A percentile compares a stretch with the other conserved stretches of the same genome.
These are phyloP conservation scores for Aspergillus piperis DNA, from an alignment of 2,329 filamentous ascomycete genomes.

Conservation along the genomic window DNA sequence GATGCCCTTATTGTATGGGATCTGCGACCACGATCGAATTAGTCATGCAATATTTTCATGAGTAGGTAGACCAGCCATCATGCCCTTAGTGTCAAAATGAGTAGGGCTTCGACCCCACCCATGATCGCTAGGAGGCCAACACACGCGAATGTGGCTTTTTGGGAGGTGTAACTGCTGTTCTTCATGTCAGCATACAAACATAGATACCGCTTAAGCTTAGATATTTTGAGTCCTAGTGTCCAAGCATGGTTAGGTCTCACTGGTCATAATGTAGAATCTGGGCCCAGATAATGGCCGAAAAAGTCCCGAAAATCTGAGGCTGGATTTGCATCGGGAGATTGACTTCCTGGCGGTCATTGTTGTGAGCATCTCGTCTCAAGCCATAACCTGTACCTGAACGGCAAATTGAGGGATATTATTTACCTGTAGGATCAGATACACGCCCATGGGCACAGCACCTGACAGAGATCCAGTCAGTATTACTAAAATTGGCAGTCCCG, in stretches of 20 bases:
- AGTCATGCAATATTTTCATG: not conserved
- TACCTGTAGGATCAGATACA: not conserved
- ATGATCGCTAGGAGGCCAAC: not conserved
- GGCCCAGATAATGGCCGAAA: not conserved
- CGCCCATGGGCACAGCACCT: not conserved
- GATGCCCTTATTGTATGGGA: not conserved
- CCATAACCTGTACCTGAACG: no score
- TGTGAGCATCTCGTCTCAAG: no score
- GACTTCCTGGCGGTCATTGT: not conserved
- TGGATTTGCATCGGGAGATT: not conserved
- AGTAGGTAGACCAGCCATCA: not conserved
- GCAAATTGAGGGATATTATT: not conserved
- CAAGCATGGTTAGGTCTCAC: not conserved
- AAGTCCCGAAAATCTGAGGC: not conserved
- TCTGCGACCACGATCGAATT: not conserved
- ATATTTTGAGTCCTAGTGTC: fast-evolving
- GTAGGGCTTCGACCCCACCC: not conserved
- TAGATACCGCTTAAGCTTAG: fast-evolving
- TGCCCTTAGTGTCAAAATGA: not conserved
- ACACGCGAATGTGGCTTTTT: not conserved
- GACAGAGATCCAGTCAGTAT: no score
- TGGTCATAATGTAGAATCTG: not conserved
- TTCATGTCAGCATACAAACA: not conserved
- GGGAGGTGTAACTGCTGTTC: not conserved
- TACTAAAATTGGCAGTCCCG: no score